A percentile compares a stretch with the other conserved stretches of the same genome.
These are phyloP conservation scores for Trametes cingulata DNA, from an alignment of 768 basidiomycete genomes.

Conservation along the genomic window DNA sequence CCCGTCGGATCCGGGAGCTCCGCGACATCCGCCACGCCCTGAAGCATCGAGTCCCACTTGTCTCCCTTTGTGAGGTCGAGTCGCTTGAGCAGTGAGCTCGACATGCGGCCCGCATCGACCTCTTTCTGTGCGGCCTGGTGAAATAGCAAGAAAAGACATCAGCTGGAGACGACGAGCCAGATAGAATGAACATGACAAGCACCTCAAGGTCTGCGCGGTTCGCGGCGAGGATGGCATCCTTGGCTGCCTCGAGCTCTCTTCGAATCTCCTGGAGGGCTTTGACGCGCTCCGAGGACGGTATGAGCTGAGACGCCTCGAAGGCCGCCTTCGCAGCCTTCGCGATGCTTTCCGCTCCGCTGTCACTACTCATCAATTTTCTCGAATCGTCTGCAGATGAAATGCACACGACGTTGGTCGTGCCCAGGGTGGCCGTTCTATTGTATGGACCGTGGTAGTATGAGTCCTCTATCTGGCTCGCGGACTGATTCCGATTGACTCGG, in stretches of 20 bases:
- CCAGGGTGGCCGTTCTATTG: too few species aligned
- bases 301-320: constrained; percentile 85
- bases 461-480: too few species aligned
- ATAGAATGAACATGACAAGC: constrained; percentile 20
- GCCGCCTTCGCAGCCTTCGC: constrained; percentile 80
- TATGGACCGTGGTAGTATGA: too few species aligned
- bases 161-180: neutral
- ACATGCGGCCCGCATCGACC: constrained; percentile 83
- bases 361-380: too few species aligned
- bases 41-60: constrained; percentile 94
- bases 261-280: constrained; percentile 72
- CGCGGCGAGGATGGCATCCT: constrained; percentile 71
- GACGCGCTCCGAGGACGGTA: constrained; percentile 66
- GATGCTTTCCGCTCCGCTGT: constrained; percentile 48
- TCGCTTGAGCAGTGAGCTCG: constrained; percentile 78
- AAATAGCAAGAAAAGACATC: neutral
- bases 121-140: constrained; percentile 74
- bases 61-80: constrained; percentile 77
- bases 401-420: too few species aligned
- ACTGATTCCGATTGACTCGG: too few species aligned
- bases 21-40: constrained; percentile 87
- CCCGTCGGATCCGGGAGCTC: constrained; percentile 85
- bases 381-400: too few species aligned
- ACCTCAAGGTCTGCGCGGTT: constrained; percentile 84
- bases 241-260: constrained; percentile 61